Percentiles rank a stretch among this genome's conserved stretches.
These are phyloP conservation scores for Chaetothyriales sp. DNA, from an alignment of 2,329 filamentous ascomycete genomes.

Conservation along the genomic window DNA sequence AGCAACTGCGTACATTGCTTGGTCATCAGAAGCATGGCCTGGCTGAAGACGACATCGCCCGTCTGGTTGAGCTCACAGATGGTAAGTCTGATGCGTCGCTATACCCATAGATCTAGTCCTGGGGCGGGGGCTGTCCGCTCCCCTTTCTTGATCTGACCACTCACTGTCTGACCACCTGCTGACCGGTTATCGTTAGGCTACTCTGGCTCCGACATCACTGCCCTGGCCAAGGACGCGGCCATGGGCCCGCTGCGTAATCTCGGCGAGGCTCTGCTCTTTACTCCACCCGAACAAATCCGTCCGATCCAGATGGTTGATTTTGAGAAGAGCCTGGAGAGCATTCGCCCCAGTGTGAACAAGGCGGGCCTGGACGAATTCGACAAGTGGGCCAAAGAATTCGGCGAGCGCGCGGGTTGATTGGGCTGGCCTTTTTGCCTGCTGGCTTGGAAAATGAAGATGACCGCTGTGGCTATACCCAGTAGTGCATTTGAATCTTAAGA, in stretches of 20 bases:
- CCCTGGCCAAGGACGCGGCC: conserved; percentile 88
- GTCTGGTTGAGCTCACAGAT: conserved; percentile 66
- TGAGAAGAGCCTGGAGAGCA: conserved; percentile 63
- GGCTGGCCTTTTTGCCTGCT: neutral
- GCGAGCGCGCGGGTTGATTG: conserved; percentile 63
- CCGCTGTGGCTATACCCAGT: neutral
- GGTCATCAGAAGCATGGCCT: conserved; percentile 78
- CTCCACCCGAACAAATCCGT: conserved; percentile 86
- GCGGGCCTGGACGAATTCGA: conserved; percentile 78
- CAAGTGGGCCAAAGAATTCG: conserved; percentile 86
- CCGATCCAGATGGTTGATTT: conserved; percentile 77
- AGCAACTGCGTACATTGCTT: conserved; percentile 64
- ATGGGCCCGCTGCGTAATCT: conserved; percentile 89
- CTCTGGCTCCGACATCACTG: conserved; percentile 91
- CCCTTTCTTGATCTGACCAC: conserved; percentile 7
- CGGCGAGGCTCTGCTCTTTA: conserved; percentile 75
- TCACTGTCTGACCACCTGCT: neutral
- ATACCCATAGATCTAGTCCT: neutral
- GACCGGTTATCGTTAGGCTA: conserved; percentile 48
- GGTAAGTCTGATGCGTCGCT: conserved; percentile 44
- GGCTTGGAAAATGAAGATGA: neutral
- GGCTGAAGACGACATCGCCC: conserved; percentile 53
- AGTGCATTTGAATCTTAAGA: neutral
- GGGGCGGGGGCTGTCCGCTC: too few species aligned
- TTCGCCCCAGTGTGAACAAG: conserved; percentile 77